Conservation (phyloP, 208 protist genomes). For the Leishmania arabica region DNA sequence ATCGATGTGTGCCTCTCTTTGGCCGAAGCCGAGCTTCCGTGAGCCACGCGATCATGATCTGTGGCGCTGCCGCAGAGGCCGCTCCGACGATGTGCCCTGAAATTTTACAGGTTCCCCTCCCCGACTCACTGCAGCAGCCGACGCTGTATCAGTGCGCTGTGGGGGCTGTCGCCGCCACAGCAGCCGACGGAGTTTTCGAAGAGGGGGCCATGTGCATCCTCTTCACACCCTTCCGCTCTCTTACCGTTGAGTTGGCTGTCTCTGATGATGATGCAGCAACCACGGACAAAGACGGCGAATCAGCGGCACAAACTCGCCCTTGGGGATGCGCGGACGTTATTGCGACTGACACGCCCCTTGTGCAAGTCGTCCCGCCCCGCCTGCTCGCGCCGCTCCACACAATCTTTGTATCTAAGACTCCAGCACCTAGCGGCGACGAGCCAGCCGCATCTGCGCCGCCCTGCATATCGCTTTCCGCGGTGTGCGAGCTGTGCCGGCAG, state of each 20-base stretch:
- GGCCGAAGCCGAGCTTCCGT: conserved; percentile 4
- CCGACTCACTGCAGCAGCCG: conserved; percentile 10
- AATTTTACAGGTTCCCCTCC: conserved; percentile 10
- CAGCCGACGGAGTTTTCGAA: background rate
- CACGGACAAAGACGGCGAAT: background rate
- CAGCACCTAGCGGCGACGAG: background rate
- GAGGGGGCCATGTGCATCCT: conserved; percentile 8
- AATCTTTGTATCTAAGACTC: background rate
- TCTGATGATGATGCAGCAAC: background rate
- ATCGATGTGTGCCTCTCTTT: conserved; percentile 25
- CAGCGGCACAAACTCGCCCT: background rate
- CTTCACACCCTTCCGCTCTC: conserved; percentile 28
- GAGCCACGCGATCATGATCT: conserved; percentile 12
- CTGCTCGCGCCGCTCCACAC: conserved; percentile 10
- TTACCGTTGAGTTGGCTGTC: conserved; percentile 23
- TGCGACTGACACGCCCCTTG: conserved; percentile 17
- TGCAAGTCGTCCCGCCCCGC: conserved; percentile 8
- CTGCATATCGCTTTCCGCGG: conserved; percentile 1
- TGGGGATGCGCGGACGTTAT: conserved; percentile 33
- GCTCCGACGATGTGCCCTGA: conserved; percentile 13
- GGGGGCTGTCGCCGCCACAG: conserved; percentile 3
- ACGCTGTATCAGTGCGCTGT: conserved; percentile 25
- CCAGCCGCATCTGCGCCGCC: background rate
- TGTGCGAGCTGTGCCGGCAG: conserved; percentile 22
- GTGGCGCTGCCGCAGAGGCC: conserved; percentile 11